Evolutionary conservation across 2,329 filamentous ascomycete genomes (phyloP).

Genomic region (Helicocarpus griseus): DNA sequence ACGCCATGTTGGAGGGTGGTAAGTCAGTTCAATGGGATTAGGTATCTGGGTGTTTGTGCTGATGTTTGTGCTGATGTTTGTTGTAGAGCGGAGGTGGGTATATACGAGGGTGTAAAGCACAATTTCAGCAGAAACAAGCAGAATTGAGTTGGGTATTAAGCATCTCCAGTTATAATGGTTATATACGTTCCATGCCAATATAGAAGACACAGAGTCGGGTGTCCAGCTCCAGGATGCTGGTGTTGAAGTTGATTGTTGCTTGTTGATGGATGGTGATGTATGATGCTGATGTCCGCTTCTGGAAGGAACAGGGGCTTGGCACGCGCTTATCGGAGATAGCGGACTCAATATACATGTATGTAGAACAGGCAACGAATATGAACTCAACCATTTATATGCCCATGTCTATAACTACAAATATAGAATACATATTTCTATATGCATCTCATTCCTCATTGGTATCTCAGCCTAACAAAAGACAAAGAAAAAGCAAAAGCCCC

Average conservation of each 20-base stretch:
- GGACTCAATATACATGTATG: neutral
- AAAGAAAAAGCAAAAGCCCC: neutral
- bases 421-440: conserved; percentile 1
- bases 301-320: neutral
- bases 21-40: neutral
- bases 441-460: neutral
- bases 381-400: too few relatives aligned
- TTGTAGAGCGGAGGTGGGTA: neutral
- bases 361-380: neutral
- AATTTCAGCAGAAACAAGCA: neutral
- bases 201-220: neutral
- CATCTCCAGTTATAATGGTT: neutral
- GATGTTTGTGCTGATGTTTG: too few relatives aligned
- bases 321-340: neutral
- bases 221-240: neutral
- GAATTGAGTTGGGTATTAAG: neutral
- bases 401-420: neutral
- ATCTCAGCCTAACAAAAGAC: conserved; percentile 2
- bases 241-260: neutral
- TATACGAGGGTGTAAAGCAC: neutral
- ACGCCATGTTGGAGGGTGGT: conserved; percentile 60
- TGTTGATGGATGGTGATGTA: neutral
- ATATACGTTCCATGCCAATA: neutral
- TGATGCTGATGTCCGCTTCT: neutral
- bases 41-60: too few relatives aligned